phyloP scores from a whole-genome alignment of 176 grass and related monocot genomes.

The Calamus simplicifolius region DNA sequence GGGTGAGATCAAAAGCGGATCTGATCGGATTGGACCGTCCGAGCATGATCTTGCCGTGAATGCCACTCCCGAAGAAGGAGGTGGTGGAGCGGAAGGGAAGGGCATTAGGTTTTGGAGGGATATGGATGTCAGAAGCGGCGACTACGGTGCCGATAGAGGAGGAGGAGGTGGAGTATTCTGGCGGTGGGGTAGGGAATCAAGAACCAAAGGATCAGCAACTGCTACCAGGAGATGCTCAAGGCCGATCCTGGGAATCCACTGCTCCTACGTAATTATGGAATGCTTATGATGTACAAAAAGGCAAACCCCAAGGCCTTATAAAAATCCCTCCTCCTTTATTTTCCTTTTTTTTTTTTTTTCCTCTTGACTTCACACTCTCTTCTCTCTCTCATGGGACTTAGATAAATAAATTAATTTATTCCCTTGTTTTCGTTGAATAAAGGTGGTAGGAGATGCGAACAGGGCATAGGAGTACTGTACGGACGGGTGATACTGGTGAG shows the following conservation, averaged over 20 bases:
- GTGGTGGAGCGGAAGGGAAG: background rate
- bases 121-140: too few species aligned
- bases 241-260: slow-evolving; percentile 66
- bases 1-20: too few species aligned
- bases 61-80: slow-evolving; percentile 9
- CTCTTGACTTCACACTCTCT: too few species aligned
- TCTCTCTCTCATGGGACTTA: background rate
- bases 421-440: background rate
- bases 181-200: slow-evolving; percentile 37
- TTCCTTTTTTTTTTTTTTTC: too few species aligned
- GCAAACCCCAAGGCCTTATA: too few species aligned
- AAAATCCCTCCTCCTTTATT: too few species aligned
- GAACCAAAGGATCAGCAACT: slow-evolving; percentile 36
- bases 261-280: slow-evolving; percentile 73
- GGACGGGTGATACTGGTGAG: slow-evolving; percentile 57
- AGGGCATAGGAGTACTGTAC: slow-evolving; percentile 71
- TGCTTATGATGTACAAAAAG: slow-evolving; percentile 48
- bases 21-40: slow-evolving; percentile 1
- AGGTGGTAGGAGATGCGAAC: slow-evolving; percentile 56
- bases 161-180: slow-evolving; percentile 9
- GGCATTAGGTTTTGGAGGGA: background rate
- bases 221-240: slow-evolving; percentile 51
- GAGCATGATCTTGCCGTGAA: background rate
- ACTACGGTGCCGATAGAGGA: background rate
- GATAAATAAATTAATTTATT: background rate